Conservation (phyloP, 208 protist species). For the Wallacemonas collosoma region DNA sequence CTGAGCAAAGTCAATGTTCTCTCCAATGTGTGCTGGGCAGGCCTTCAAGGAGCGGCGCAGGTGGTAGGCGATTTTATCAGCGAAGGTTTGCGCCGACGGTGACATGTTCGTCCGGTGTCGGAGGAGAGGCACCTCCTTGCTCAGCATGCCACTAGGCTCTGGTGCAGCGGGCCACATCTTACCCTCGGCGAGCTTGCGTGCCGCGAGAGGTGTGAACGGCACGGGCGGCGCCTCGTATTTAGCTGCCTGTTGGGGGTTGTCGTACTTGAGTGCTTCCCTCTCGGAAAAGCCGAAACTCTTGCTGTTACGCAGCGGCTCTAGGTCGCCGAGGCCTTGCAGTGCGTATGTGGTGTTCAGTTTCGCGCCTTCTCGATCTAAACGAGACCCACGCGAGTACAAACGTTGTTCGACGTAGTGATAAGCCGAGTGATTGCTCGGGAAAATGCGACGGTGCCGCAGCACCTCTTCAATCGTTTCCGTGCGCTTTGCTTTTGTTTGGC, state of each 20-base stretch:
- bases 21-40: slow-evolving; percentile 81
- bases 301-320: slow-evolving; percentile 87
- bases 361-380: slow-evolving; percentile 80
- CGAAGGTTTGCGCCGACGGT: slow-evolving; percentile 73
- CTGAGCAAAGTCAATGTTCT: slow-evolving; percentile 92
- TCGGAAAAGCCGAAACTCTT: slow-evolving; percentile 84
- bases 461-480: slow-evolving; percentile 71
- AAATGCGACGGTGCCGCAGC: slow-evolving; percentile 39
- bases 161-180: slow-evolving; percentile 87
- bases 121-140: slow-evolving; percentile 78
- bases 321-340: slow-evolving; percentile 87
- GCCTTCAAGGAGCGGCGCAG: slow-evolving; percentile 83
- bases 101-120: slow-evolving; percentile 86
- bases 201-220: slow-evolving; percentile 79
- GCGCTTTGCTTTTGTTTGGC: slow-evolving; percentile 76
- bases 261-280: slow-evolving; percentile 77
- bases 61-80: slow-evolving; percentile 85
- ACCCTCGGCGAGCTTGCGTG: slow-evolving; percentile 83
- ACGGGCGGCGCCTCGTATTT: slow-evolving; percentile 79
- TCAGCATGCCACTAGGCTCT: slow-evolving; percentile 77
- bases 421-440: slow-evolving; percentile 44
- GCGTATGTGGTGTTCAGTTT: slow-evolving; percentile 87
- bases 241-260: slow-evolving; percentile 55
- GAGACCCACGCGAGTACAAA: slow-evolving; percentile 74
- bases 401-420: slow-evolving; percentile 83